Evolutionary conservation across 1,284 basidiomycete genomes (phyloP), one percentile per base, ranked within the genome.

Genomic region (Omphalotus olearius): DNA sequence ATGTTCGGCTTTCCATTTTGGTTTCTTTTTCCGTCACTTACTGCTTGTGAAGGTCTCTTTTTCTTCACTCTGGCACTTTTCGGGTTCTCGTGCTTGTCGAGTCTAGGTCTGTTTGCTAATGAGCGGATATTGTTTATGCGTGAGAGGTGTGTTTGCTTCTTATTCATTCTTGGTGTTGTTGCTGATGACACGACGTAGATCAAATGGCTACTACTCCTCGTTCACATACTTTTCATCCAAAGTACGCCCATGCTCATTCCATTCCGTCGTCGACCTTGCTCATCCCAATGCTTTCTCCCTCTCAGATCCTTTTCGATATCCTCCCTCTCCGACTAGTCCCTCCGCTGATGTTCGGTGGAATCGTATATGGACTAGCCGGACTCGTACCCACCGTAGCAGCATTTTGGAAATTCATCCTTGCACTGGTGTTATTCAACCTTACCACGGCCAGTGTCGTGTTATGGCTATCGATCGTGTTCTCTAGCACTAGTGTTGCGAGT

Each of bases 321-420:
- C 74, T 98, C 6, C 96, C 96, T 0, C 76, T 99, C 17, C 86
- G 96, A 16, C 82, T 99, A 16, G 89, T 98, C 9, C 96, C 96
- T 9, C 94, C 96, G 0, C 82, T 98, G n/a, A 79, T 98, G 59
- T 93, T 96, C 57, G 95, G 95, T 23, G 90, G 91, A 9, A 97
- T 98, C 62, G 87, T 97, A 4, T 99, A 99, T 64, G 79, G 90
- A 7, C 81, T 97, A 6, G 92, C 98, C 2, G 96, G 96, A 6
- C 83, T 99, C 39, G 95, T 98, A 13, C 90, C 93, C 0, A 88
- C 85, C 5, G 88, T 98, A 4, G 74, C 82, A 0, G 84, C 82
- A 14, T 98, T 98, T 75, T 98, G 96, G 95, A 97, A 97, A 71
- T 98, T 99, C 74, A 86, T 98, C 71, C 83, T 99, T 58, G 89